Base-by-base conservation (phyloP, 495 filamentous ascomycete genomes). In the Astrothelium subdiscretum region DNA sequence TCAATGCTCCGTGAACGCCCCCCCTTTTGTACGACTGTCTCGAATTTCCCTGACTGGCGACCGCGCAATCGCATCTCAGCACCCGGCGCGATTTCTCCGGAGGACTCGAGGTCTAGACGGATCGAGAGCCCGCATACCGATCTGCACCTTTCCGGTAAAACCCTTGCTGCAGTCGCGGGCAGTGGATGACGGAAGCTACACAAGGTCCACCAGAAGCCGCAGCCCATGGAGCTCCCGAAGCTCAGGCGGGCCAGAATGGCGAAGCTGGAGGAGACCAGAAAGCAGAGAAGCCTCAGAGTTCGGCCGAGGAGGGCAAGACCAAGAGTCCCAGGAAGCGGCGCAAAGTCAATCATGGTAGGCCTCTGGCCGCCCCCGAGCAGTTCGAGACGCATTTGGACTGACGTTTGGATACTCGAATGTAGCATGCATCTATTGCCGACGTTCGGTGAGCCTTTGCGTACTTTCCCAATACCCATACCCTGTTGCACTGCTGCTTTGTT, bases 391-490 rank as follows among this genome's bases (percentile, higher is more conserved):
- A 24, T 79, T 75, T 66, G 67, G n/a, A n/a, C 73, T 75, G 62
- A 75, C 62, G 60, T 61, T 31, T 59, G 62, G 22, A 51, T 58
- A 38, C 42, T 35, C 64, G 57, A 40, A 72, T 72, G 77, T 81
- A 97, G 92, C 94, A 69, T 99, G 94, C 80, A 88, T 97, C 71
- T 99, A 97, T 79, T 99, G 94, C 81, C 89, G 95, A 74, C 89
- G 94, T 82, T 97, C 94, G 87, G 90, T 95, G 85, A 92, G 89
- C 74, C 70, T 63, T 66, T 65, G 65, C 38, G 68, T 29, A 42
- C 59, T 63, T 57, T 26, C 40, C 59, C 57, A 51, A 57, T 52
- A 26, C 48, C 48, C 48, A 26, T 29, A 10, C 3, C 20, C 29
- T 54, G 48, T 54, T 54, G 48, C 48, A 54, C 48, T 15, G 48